phyloP scores from a whole-genome alignment of 495 filamentous ascomycete genomes.

The Penicillium odoratum region DNA sequence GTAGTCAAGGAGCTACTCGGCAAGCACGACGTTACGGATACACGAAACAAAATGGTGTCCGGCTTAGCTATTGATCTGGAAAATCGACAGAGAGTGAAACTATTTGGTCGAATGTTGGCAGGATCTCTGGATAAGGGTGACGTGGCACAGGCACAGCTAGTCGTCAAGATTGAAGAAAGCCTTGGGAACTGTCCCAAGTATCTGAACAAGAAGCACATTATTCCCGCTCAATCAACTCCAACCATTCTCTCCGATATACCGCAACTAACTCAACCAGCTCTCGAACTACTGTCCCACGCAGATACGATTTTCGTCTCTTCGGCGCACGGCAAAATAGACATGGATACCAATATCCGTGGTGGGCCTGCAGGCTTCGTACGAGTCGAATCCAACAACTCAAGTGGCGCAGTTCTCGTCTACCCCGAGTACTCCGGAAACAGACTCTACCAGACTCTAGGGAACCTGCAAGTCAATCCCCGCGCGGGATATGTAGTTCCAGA shows the following conservation, averaged over 20 bases:
- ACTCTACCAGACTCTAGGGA: slow-evolving; percentile 79
- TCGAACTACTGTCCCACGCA: slow-evolving; percentile 60
- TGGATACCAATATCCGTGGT: slow-evolving; percentile 86
- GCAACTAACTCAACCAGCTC: slow-evolving; percentile 45
- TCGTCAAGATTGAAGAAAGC: slow-evolving; percentile 65
- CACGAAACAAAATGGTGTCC: slow-evolving; percentile 46
- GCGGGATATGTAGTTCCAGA: slow-evolving; percentile 70
- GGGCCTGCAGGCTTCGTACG: slow-evolving; percentile 73
- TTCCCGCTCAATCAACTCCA: slow-evolving; percentile 52
- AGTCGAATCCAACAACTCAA: slow-evolving; percentile 50
- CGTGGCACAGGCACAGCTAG: slow-evolving; percentile 58
- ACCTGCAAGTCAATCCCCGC: slow-evolving; percentile 62
- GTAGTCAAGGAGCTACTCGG: slow-evolving; percentile 57
- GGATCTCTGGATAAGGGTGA: slow-evolving; percentile 45
- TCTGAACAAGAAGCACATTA: slow-evolving; percentile 67
- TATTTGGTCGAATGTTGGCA: slow-evolving; percentile 62
- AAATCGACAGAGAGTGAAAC: slow-evolving; percentile 63
- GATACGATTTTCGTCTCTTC: slow-evolving; percentile 79
- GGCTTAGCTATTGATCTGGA: slow-evolving; percentile 68
- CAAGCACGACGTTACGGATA: slow-evolving; percentile 32
- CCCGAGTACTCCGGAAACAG: slow-evolving; percentile 82
- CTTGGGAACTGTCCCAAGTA: slow-evolving; percentile 85
- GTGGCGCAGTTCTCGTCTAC: slow-evolving; percentile 59
- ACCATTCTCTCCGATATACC: slow-evolving; percentile 49
- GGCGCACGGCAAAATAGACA: slow-evolving; percentile 57